Evolutionary conservation across 2,329 filamentous ascomycete species (phyloP).

Genomic region (Aspergillus eucalypticola): DNA sequence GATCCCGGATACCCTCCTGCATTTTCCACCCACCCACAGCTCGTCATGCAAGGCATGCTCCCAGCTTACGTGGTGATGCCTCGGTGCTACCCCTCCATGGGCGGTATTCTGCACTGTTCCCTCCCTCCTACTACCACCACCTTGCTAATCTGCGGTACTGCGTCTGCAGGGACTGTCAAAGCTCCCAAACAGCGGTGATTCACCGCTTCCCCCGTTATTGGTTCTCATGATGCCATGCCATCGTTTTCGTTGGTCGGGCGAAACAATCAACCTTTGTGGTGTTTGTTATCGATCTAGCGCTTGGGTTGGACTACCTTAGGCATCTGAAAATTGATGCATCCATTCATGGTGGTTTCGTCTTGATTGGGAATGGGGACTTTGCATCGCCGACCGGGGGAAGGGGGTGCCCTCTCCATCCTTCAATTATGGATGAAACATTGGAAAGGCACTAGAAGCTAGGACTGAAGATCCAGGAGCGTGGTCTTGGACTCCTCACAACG

Average conservation of each 20-base stretch:
- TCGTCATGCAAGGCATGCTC: slow-evolving; percentile 19
- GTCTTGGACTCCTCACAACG: not conserved
- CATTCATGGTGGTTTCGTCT: not conserved
- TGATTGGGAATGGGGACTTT: not conserved
- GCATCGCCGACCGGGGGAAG: slow-evolving; percentile 3
- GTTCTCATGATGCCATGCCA: slow-evolving; percentile 17
- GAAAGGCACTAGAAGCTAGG: slow-evolving; percentile 2
- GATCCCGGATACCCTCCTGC: slow-evolving; percentile 20
- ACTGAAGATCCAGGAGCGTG: slow-evolving; percentile 5
- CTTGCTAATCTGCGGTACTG: not conserved
- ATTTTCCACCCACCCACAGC: slow-evolving; percentile 14
- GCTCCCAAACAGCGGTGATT: slow-evolving; percentile 22
- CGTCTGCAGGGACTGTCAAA: slow-evolving; percentile 4
- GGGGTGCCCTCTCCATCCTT: too few relatives aligned
- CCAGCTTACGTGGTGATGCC: slow-evolving; percentile 5
- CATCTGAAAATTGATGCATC: not conserved
- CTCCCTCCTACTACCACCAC: not conserved
- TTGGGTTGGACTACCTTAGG: not conserved
- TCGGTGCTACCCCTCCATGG: not conserved
- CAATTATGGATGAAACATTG: slow-evolving; percentile 1
- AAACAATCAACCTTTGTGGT: not conserved
- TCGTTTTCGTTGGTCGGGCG: not conserved
- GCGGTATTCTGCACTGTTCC: not conserved
- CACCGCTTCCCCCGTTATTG: slow-evolving; percentile 22
- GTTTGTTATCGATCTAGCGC: not conserved